These are phyloP conservation scores for Salvia rosmarinus DNA, from an alignment of 257 asterid genomes.

Conservation along the genomic window DNA sequence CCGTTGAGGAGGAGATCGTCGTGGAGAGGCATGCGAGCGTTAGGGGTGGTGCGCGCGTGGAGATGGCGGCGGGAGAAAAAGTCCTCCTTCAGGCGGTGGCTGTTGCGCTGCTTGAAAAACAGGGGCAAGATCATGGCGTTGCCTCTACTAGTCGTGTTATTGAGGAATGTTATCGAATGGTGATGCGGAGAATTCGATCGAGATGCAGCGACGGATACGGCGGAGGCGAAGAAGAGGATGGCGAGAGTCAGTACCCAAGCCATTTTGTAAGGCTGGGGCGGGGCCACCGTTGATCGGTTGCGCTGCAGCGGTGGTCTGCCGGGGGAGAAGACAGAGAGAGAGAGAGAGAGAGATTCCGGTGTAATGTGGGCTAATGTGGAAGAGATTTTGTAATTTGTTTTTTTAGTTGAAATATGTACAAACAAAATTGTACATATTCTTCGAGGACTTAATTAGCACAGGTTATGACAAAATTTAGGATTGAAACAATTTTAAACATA, in stretches of 20 bases:
- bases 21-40: constrained; percentile 81
- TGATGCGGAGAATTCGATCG: constrained; percentile 26
- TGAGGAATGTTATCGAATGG: constrained; percentile 26
- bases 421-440: too few relatives aligned
- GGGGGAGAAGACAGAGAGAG: constrained; percentile 11
- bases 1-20: constrained; percentile 89
- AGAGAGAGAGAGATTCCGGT: constrained; percentile 10
- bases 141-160: constrained; percentile 14
- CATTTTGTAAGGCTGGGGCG: constrained; percentile 36
- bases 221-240: constrained; percentile 36
- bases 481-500: background rate
- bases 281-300: constrained; percentile 33
- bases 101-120: constrained; percentile 36
- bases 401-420: background rate
- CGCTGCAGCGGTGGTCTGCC: constrained; percentile 22
- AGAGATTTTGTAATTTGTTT: background rate
- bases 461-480: too few relatives aligned
- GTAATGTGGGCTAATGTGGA: constrained; percentile 6
- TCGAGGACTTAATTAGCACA: too few relatives aligned
- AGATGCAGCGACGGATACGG: constrained; percentile 30
- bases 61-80: constrained; percentile 57
- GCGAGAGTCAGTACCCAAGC: constrained; percentile 41
- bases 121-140: constrained; percentile 52
- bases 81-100: constrained; percentile 20
- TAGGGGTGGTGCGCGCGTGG: constrained; percentile 38